Evolutionary conservation across 2,329 filamentous ascomycete species (phyloP), one percentile per base, ranked within the genome.

Genomic region (Aspergillus ustus): DNA sequence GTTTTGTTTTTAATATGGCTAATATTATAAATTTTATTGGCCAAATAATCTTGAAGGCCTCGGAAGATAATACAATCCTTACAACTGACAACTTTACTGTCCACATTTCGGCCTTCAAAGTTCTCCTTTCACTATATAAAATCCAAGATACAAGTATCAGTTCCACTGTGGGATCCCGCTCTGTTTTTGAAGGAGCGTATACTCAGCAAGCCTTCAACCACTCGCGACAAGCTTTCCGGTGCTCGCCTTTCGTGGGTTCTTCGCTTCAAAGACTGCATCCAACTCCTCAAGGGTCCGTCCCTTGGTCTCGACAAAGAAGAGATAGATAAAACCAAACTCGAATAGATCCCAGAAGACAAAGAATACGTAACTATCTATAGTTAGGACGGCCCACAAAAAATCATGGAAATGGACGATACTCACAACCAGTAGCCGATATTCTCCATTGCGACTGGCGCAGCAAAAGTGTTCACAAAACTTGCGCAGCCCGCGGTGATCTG

Each of bases 381-480:
- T n/a, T 8, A 29, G 28, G 5, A 40, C 11, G 15, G 25, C 25
- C 15, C 3, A 13, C 3, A 13, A 2, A 15, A 40, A 1, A 2
- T 15, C 11, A 15, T 40, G 34, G 9, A 15, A 11, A 25, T 25
- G 7, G 49, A 22, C 13, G 7, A 5, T 13, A 51, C 49, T 51
- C n/a, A 51, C 49, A 56, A 56, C 52, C 52, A 56, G 37, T 56
- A 56, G 17, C 29, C 15, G 19, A 56, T 56, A 28, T 56, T 56
- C n/a, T 56, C 40, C 52, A 56, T 56, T 1, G 52, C 40, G 46
- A 56, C 46, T 8, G 52, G 52, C 11, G 52, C 52, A 45, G 52
- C 52, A 37, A 56, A 56, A 3, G 40, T 56, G 19, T 56, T 56
- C 17, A 56, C 52, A 22, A 56, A 56, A 25, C 52, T 56, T 11